Conservation (phyloP, 495 filamentous ascomycete species). For the Xylaria flabelliformis region DNA sequence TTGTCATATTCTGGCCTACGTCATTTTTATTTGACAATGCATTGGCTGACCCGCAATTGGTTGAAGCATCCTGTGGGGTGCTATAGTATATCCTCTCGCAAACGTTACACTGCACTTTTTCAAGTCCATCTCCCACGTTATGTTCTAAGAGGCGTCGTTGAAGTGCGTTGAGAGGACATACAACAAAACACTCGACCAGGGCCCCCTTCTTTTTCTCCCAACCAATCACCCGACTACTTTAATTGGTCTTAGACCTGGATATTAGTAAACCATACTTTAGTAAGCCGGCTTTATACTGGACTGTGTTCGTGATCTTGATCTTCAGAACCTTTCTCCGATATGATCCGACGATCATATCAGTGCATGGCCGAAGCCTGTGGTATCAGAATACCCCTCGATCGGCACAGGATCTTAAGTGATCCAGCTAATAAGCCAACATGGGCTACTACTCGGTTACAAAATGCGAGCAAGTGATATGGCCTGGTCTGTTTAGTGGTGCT, state of each 20-base stretch:
- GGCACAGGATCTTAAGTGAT: not conserved
- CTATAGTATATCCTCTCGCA: not conserved
- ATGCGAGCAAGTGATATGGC: not conserved
- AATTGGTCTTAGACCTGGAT: not conserved
- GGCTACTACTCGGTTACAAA: not conserved
- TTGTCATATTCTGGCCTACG: not conserved
- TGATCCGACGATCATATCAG: not conserved
- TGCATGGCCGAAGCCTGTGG: not conserved
- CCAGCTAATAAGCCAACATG: not conserved
- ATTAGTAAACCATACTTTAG: not conserved
- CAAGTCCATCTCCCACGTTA: not conserved
- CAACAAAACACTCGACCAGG: not conserved
- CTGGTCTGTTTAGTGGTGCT: not conserved
- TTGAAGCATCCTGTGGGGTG: not conserved
- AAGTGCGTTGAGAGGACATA: not conserved
- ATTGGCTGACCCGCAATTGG: not conserved
- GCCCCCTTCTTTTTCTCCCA: not conserved
- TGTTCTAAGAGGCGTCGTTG: not conserved
- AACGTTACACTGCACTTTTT: not conserved
- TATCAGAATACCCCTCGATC: not conserved
- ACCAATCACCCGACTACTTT: not conserved
- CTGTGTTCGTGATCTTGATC: not conserved
- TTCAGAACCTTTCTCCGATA: not conserved
- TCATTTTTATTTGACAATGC: conserved; percentile 1
- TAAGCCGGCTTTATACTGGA: not conserved